These are phyloP conservation scores for Coniochaeta sp. DNA, from an alignment of 2,329 filamentous ascomycete species.

Conservation along the genomic window DNA sequence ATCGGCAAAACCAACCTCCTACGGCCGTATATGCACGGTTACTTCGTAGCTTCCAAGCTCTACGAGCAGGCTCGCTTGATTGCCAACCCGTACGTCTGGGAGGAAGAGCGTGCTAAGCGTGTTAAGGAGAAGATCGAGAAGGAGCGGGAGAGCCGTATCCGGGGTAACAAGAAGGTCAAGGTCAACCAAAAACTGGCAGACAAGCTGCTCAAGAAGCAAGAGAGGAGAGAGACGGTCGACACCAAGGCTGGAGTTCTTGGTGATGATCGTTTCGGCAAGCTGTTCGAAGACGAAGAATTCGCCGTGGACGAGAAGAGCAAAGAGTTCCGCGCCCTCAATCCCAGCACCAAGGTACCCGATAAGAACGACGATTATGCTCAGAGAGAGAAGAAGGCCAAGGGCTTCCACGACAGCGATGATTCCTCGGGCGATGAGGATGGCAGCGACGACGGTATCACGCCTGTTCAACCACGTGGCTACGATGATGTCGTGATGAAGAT, in stretches of 20 bases:
- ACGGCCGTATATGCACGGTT: conserved; percentile 97
- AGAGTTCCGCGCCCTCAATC: conserved; percentile 85
- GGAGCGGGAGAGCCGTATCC: conserved; percentile 88
- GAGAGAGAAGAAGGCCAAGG: conserved; percentile 2
- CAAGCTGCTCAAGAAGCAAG: conserved; percentile 60
- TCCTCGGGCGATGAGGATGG: conserved; percentile 10
- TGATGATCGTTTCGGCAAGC: conserved; percentile 76
- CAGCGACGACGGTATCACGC: conserved; percentile 28
- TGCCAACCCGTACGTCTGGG: conserved; percentile 87
- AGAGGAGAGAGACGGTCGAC: conserved; percentile 50
- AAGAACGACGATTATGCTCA: conserved; percentile 1
- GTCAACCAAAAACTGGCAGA: conserved; percentile 81
- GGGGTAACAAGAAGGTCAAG: conserved; percentile 94
- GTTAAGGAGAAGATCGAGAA: conserved; percentile 95
- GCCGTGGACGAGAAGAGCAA: conserved; percentile 80
- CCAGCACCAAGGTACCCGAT: conserved; percentile 55
- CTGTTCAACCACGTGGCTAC: conserved; percentile 13
- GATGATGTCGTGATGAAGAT: conserved; percentile 55
- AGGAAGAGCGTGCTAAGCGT: conserved; percentile 84
- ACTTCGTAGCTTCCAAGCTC: conserved; percentile 89
- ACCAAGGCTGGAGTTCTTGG: conserved; percentile 60
- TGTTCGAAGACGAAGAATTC: conserved; percentile 94
- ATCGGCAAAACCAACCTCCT: conserved; percentile 85
- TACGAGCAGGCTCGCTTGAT: conserved; percentile 94
- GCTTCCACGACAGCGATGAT: conserved; percentile 1